phyloP scores from a whole-genome alignment of 305 asterid species.

The Caryopteris hybrid region DNA sequence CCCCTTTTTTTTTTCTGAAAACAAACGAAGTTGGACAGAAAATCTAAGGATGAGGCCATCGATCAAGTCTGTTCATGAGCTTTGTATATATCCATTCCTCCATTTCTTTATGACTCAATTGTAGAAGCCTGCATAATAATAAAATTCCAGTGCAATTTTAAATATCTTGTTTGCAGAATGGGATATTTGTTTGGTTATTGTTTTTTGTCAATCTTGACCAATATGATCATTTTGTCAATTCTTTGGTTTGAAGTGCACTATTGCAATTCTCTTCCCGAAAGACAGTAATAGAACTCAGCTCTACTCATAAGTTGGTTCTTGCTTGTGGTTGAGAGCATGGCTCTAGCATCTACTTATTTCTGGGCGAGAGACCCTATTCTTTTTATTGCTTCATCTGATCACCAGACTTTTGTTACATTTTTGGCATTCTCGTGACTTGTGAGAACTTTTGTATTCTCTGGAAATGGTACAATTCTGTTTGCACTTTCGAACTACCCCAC shows the following conservation, averaged over 20 bases:
- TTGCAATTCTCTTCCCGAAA: not conserved
- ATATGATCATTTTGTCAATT: not conserved
- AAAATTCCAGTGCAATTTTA: not conserved
- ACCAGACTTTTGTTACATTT: not conserved
- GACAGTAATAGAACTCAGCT: not conserved
- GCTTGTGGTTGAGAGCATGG: not conserved
- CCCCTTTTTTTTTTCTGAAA: slow-evolving; percentile 16
- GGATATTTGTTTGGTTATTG: not conserved
- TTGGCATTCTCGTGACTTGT: not conserved
- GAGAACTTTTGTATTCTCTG: not conserved
- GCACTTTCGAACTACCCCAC: not conserved
- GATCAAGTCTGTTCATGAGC: slow-evolving; percentile 25
- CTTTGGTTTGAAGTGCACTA: not conserved
- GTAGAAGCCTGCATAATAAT: slow-evolving; percentile 12
- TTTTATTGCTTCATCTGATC: not conserved
- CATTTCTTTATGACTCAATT: slow-evolving; percentile 17
- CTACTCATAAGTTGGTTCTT: not conserved
- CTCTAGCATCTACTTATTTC: not conserved
- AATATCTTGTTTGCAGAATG: slow-evolving; percentile 1
- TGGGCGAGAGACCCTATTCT: not conserved
- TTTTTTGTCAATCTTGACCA: not conserved
- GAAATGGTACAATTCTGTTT: not conserved
- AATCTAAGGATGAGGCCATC: slow-evolving; percentile 17
- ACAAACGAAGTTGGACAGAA: slow-evolving; percentile 16
- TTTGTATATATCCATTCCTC: slow-evolving; percentile 35